These are phyloP conservation scores for Aspergillus pseudotamarii DNA, from an alignment of 2,329 filamentous ascomycete genomes.

Conservation along the genomic window DNA sequence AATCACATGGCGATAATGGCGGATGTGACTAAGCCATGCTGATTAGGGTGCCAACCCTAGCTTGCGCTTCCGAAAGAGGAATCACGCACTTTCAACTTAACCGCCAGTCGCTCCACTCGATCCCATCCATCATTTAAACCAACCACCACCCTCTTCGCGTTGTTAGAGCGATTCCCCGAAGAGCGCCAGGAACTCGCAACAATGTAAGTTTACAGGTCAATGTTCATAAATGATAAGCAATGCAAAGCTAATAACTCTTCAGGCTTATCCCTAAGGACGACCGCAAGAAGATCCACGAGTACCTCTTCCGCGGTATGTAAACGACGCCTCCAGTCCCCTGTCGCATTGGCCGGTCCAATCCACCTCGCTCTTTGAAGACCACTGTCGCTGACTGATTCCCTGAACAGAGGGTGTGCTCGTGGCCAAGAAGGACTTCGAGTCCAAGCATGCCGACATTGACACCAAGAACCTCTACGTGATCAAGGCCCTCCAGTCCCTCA, in stretches of 20 bases:
- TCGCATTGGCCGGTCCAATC: neutral
- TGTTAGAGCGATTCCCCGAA: conserved; percentile 58
- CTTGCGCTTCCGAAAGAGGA: conserved; percentile 28
- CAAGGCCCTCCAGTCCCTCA: conserved; percentile 98
- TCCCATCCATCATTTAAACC: conserved; percentile 39
- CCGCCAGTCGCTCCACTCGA: conserved; percentile 34
- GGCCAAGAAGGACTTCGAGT: conserved; percentile 99
- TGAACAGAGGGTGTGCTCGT: conserved; percentile 77
- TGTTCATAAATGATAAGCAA: conserved; percentile 4
- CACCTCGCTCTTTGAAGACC: conserved; percentile 12
- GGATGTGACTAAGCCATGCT: conserved; percentile 12
- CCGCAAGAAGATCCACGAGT: conserved; percentile 99
- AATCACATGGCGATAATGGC: conserved; percentile 13
- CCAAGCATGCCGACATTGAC: conserved; percentile 97
- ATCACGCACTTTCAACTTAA: conserved; percentile 41
- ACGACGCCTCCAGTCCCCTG: conserved; percentile 23
- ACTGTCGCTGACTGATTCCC: conserved; percentile 20
- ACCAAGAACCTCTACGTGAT: conserved; percentile 99
- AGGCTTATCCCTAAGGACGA: conserved; percentile 99
- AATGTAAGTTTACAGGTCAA: conserved; percentile 44
- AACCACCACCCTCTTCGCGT: conserved; percentile 42
- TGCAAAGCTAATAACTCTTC: conserved; percentile 23
- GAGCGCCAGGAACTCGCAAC: conserved; percentile 57
- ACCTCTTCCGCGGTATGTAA: conserved; percentile 86
- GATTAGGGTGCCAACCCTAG: conserved; percentile 37